Evolutionary conservation across 1,284 basidiomycete species (phyloP), one percentile per base, ranked within the genome.

Genomic region (Trametes hirsuta): DNA sequence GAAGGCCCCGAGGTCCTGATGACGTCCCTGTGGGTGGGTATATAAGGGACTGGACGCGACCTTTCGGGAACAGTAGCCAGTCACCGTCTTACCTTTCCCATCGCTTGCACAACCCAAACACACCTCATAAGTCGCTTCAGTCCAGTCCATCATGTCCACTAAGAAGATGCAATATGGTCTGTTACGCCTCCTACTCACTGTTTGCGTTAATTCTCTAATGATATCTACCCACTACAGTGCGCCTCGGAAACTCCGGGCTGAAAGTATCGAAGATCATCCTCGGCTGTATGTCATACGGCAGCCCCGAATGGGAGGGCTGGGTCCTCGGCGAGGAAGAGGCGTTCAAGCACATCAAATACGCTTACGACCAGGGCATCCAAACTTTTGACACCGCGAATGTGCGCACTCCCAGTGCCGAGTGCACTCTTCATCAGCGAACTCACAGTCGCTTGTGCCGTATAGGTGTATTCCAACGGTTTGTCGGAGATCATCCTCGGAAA

Each of bases 401-500:
- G 42, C 64, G 64, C 22, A 9, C 44, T 6, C 25, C 9, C 8
- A 8, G 30, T 30, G 30, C 30, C 8, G 30, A 30, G 30, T 5
- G 30, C 8, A 30, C 30, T 30, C 30, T 30, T 5, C 30, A 30
- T 30, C 5, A 30, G 30, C 30, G 30, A 30, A 30, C 30, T 30
- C 30, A 30, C 30, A 30, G 8, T 30, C 8, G 30, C 8, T 2
- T 30, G 30, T 8, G 30, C 1, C 5, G 30, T 15, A 8, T 18
- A 62, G 61, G 53, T 50, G 11, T 61, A 61, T 41, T 64, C 62
- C 18, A 85, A 87, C 65, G 91, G 91, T 8, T 74, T 80, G 15
- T 89, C 85, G 0, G 93, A 95, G 72, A 71, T 83, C 35, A 84
- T 92, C 61, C 80, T 94, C 41, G 92, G 93, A 6, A 89, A 89